These are phyloP conservation scores for Diplotaxis tenuifolia DNA, from an alignment of 345 rosid species.

Conservation along the genomic window DNA sequence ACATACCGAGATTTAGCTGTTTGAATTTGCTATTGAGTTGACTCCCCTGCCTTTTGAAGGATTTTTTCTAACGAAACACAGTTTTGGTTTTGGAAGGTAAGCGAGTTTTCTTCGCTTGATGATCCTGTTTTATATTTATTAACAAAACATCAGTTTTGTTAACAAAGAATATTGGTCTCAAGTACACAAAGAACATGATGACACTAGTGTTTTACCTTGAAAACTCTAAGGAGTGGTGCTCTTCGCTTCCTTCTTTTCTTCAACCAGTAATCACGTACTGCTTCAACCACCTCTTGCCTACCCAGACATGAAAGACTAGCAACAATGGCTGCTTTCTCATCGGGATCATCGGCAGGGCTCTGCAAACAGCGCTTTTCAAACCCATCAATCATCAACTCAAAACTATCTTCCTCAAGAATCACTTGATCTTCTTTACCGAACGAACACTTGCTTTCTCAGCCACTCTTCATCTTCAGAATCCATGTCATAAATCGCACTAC, in stretches of 20 bases:
- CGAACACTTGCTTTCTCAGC: constrained; percentile 48
- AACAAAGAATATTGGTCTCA: not conserved
- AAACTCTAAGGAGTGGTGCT: constrained; percentile 60
- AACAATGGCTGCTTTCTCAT: constrained; percentile 48
- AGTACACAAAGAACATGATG: not conserved
- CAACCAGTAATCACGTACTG: constrained; percentile 75
- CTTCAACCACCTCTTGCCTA: constrained; percentile 60
- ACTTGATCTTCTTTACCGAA: constrained; percentile 37
- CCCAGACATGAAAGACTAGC: constrained; percentile 49
- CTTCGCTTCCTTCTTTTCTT: constrained; percentile 69
- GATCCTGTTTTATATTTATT: constrained; percentile 52
- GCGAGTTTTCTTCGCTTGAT: constrained; percentile 60
- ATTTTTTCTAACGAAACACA: constrained; percentile 67
- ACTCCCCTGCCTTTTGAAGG: constrained; percentile 65
- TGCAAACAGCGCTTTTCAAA: constrained; percentile 72
- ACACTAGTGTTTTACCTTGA: constrained; percentile 69
- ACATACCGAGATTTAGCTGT: constrained; percentile 55
- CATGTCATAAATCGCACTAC: constrained; percentile 73
- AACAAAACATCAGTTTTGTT: not conserved
- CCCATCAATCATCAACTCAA: constrained; percentile 87
- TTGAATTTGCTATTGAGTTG: constrained; percentile 68
- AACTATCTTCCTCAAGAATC: constrained; percentile 40
- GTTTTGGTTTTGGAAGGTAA: constrained; percentile 58
- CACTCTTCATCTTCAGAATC: constrained; percentile 94
- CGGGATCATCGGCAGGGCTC: constrained; percentile 42